Evolutionary conservation across 75 land plant species (phyloP), one percentile per base, ranked within the genome.

Genomic region (Sequoia sempervirens): DNA sequence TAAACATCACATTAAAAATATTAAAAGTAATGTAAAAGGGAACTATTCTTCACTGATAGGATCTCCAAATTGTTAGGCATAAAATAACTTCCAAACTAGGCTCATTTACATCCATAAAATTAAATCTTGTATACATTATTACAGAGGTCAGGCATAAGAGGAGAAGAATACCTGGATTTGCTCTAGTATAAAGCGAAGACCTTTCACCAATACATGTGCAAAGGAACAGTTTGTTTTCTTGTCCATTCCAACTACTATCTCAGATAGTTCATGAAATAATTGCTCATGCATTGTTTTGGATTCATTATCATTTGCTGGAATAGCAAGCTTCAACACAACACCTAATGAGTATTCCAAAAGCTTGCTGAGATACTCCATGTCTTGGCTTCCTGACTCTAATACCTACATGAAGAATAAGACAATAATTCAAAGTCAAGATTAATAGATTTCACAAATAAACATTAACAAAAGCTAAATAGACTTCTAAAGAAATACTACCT

Each of bases 151-250:
- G 26, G 61, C 26, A 69, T 70, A 72, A 66, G 26, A 70, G 73
- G 9, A 28, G 28, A 23, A 54, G 80, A 72, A 66, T 64, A 96
- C 99, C 96, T 91, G 95, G 66, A 95, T 87, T 84, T 94, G 91
- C 75, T 92, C 94, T 30, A 95, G 85, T 70, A 95, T 91, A 84
- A 93, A 97, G 10, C 94, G 96, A 50, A 97, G 86, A 53, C 96
- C 99, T 86, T 91, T 92, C 36, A 97, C 87, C 61, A 91, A 34
- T 26, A 34, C 79, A 14, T 38, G 10, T 76, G 23, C 86, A 82
- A 87, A 89, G 41, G 91, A 88, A 85, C 75, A 15, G 11, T 90
- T 85, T 14, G 82, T 64, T 52, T 82, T 79, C n/a, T 85, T 75
- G 10, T 82, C 64, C 26, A 2, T 91, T 50, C 86, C 83, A 84